phyloP scores from a whole-genome alignment of 306 rosid genomes.

The Prosopis cineraria region DNA sequence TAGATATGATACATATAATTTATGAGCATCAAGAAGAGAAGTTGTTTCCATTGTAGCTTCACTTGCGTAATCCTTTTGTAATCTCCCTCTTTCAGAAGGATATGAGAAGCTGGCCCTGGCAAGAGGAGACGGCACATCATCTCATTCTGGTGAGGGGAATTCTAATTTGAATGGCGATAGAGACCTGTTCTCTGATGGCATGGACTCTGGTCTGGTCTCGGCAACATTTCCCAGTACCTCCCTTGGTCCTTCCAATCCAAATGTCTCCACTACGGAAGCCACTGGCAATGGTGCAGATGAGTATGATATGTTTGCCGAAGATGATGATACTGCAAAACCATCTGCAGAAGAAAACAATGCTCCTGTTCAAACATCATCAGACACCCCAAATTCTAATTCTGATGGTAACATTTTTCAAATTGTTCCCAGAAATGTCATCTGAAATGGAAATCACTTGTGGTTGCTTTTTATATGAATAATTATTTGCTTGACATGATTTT shows the following conservation, averaged over 20 bases:
- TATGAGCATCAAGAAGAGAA: conserved; percentile 18
- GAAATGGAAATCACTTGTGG: conserved; percentile 24
- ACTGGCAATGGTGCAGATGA: conserved; percentile 52
- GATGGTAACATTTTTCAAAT: conserved; percentile 47
- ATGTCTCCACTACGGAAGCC: conserved; percentile 43
- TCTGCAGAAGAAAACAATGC: conserved; percentile 51
- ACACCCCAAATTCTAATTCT: conserved; percentile 34
- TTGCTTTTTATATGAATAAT: conserved; percentile 10
- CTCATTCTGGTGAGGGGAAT: conserved; percentile 42
- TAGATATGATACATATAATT: neutral
- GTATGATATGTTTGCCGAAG: conserved; percentile 84
- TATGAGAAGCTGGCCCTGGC: conserved; percentile 67
- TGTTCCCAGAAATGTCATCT: conserved; percentile 11
- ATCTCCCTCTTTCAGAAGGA: conserved; percentile 66
- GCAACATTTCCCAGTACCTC: conserved; percentile 28
- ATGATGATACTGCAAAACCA: conserved; percentile 58
- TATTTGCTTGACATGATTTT: conserved; percentile 14
- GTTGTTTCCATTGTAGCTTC: conserved; percentile 8
- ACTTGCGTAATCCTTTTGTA: conserved; percentile 24
- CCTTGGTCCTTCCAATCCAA: conserved; percentile 35
- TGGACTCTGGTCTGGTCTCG: conserved; percentile 46
- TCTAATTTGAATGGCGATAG: conserved; percentile 41
- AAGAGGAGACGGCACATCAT: conserved; percentile 56
- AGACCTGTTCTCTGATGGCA: conserved; percentile 42
- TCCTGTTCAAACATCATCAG: conserved; percentile 44